Evolutionary conservation across 176 grass and related monocot genomes (phyloP), one percentile per base, ranked within the genome.

Genomic region (Eragrostis nindensis): DNA sequence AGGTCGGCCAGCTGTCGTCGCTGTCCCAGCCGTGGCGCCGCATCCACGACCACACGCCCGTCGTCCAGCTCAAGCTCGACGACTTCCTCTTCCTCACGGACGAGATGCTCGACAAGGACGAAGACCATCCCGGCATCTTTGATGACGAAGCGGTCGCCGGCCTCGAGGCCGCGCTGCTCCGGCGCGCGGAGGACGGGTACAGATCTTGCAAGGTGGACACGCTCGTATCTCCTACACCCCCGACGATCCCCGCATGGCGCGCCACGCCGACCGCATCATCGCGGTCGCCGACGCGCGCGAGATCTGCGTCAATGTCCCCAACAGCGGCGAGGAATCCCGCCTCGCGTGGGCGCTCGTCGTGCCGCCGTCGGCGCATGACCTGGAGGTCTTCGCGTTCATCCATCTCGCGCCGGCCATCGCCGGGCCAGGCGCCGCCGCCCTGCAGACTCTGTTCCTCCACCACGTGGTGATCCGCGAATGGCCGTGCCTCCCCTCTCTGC

Each of bases 201-300:
- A 11, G 11, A 48, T 48, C 49, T 17, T 39, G 48, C 71, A n/a
- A 3, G 29, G 71, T 74, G 30, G 71, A 74, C 11, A 14, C 49
- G 9, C 49, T 74, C 0, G 30, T 9, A 49, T 74, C 49, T 5
- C 17, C 49, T 74, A 36, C 49, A 19, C 2, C 49, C 19, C 13
- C 71, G 49, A 22, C 49, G 30, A 74, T 49, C 17, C 0, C 49
- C 71, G 49, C 18, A 55, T 74, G 71, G 13, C 9, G 71, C 71
- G 49, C 49, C 71, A 74, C 71, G 71, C 49, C 49, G 49, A 7
- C 5, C 30, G 71, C 49, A 74, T 74, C 71, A 2, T 74, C 48
- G 49, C 49, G 29, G 27, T 55, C 71, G 32, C 71, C 49, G 30
- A 39, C 49, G 71, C 71, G 19, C 49, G 49, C 30, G 29, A 19